Conservation (phyloP, 2,329 filamentous ascomycete species). For the Colletotrichum gloeosporioides region DNA sequence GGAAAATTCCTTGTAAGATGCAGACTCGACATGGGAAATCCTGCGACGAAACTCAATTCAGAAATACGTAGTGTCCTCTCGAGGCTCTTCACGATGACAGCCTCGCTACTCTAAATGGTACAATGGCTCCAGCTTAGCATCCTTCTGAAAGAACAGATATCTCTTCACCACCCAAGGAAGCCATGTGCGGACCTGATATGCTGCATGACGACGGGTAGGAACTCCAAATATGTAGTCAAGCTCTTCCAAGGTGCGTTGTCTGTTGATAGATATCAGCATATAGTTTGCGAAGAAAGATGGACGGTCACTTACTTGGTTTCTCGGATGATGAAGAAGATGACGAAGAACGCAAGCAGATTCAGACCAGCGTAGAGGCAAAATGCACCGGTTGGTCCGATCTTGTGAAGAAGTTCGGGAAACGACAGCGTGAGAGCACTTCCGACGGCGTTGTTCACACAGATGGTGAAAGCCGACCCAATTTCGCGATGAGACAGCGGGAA, state of each 20-base stretch:
- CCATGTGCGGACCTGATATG: constrained; percentile 36
- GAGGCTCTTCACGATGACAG: neutral
- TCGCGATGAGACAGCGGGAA: constrained; percentile 61
- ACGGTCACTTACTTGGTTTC: constrained; percentile 50
- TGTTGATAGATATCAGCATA: neutral
- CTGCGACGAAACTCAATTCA: neutral
- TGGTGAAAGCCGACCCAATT: constrained; percentile 34
- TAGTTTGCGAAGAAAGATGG: neutral
- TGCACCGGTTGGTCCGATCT: constrained; percentile 42
- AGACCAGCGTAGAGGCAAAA: constrained; percentile 67
- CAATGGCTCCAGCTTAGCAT: constrained; percentile 42
- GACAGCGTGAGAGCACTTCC: constrained; percentile 38
- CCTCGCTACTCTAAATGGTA: constrained; percentile 38
- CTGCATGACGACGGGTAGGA: constrained; percentile 32
- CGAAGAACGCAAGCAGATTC: constrained; percentile 63
- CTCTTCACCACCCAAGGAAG: constrained; percentile 36
- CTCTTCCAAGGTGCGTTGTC: constrained; percentile 54
- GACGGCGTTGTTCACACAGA: constrained; percentile 33
- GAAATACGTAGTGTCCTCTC: neutral
- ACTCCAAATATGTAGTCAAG: constrained; percentile 43
- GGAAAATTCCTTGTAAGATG: neutral
- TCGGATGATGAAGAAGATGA: constrained; percentile 68
- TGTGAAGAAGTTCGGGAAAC: constrained; percentile 51
- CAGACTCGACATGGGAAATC: neutral
- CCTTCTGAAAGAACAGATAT: constrained; percentile 39